Base-by-base conservation (phyloP, 75 land plant species). In the Ceratopteris richardii region DNA sequence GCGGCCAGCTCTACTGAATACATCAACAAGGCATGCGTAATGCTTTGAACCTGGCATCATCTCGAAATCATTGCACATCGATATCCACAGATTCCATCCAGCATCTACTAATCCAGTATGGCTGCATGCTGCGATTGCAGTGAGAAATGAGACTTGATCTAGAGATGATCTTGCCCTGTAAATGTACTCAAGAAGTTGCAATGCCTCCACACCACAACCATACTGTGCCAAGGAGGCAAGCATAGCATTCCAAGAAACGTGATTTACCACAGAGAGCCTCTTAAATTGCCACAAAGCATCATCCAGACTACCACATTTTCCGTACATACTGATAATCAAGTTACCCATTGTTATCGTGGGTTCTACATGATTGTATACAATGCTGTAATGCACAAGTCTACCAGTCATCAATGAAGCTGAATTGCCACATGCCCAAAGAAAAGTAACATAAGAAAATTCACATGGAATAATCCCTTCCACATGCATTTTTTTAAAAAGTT, bases 11-110 rank as follows among this genome's bases (percentile, higher is more conserved):
- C 80, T 75, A 28, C 68, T 61, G 44, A 77, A 67, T 16, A 72
- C 39, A 46, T 72, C 80, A 33, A 77, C 71, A 43, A 77, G 42
- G 31, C 71, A 70, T 1, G 58, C 58, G 58, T 66, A 77, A 42
- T 76, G 78, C 24, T 18, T 31, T 16, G 57, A 46, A 11, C 66
- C 69, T 21, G 78, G 73, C 6, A 14, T 39, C 5, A 69, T 48
- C 12, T 27, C 23, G 36, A 65, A 63, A 48, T 52, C 61, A 5
- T 31, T n/a, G 21, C 28, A 24, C 78, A 76, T 76, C 19, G 55
- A 23, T 12, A 61, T 31, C 44, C 69, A 76, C 28, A 60, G 28
- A 29, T 61, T n/a, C 48, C 31, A 31, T 18, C 80, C 80, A 33
- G 25, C 27, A 31, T 57, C 66, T 9, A 66, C 36, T 43, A 77